phyloP scores from a whole-genome alignment of 2,329 filamentous ascomycete species.

The Trichophyton equinum region DNA sequence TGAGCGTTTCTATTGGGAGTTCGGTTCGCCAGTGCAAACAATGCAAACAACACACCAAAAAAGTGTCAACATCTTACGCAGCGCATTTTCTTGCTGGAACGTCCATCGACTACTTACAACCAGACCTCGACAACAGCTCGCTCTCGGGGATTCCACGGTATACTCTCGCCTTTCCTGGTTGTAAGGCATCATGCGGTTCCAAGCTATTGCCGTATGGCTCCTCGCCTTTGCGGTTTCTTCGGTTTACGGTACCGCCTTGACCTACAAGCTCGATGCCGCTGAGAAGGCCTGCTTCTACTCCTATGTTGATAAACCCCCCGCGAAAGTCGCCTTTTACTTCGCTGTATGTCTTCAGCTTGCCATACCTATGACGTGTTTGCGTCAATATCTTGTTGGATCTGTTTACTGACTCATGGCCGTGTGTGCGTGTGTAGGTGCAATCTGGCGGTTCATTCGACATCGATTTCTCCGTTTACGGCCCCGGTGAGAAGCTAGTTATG shows the following conservation, averaged over 20 bases:
- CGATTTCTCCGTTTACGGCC: constrained; percentile 78
- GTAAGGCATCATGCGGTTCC: constrained; percentile 48
- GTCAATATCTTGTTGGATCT: neutral
- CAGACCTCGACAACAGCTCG: neutral
- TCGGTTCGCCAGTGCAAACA: neutral
- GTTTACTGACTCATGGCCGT: neutral
- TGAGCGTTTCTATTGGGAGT: too few species aligned
- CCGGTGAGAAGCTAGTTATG: constrained; percentile 66
- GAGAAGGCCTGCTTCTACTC: constrained; percentile 96
- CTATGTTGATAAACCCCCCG: constrained; percentile 59
- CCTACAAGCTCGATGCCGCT: constrained; percentile 79
- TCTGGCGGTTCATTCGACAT: constrained; percentile 95
- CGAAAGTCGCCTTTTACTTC: constrained; percentile 97
- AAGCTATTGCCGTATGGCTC: constrained; percentile 51
- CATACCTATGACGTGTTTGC: neutral
- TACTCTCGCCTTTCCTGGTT: neutral
- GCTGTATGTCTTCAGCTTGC: constrained; percentile 50
- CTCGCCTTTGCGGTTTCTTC: constrained; percentile 58
- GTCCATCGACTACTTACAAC: neutral
- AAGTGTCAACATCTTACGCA: neutral
- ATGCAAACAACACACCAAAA: constrained; percentile 1
- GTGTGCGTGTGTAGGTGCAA: constrained; percentile 58
- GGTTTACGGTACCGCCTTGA: constrained; percentile 77
- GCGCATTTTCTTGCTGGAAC: neutral
- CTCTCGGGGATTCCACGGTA: neutral